Percentiles rank a stretch among this genome's conserved stretches.
phyloP scores from a whole-genome alignment of 2,329 filamentous ascomycete species.

The Rosellinia necatrix region DNA sequence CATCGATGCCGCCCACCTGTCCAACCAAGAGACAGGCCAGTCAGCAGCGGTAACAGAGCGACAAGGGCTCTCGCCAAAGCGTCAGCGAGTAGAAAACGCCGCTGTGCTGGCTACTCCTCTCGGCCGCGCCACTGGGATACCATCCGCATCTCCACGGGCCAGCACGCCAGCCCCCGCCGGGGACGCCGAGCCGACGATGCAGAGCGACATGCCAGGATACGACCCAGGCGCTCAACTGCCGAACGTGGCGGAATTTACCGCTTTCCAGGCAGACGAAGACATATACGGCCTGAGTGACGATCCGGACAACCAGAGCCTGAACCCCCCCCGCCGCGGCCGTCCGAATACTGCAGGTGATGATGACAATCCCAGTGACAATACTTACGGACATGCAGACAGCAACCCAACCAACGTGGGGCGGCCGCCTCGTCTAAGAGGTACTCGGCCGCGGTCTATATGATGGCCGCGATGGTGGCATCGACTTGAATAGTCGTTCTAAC shows the following conservation, averaged over 20 bases:
- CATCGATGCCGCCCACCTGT: not conserved
- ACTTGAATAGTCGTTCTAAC: not conserved
- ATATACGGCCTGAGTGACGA: too few relatives aligned
- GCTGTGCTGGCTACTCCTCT: not conserved
- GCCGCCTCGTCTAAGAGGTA: too few relatives aligned
- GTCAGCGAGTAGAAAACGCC: not conserved
- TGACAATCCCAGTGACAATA: too few relatives aligned
- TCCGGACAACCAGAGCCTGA: too few relatives aligned
- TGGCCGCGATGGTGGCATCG: not conserved
- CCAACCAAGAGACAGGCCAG: not conserved
- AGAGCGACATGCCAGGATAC: not conserved
- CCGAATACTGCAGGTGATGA: too few relatives aligned
- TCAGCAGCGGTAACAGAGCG: not conserved
- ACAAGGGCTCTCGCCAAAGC: slow-evolving; percentile 2
- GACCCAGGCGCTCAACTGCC: too few relatives aligned
- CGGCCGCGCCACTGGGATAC: not conserved
- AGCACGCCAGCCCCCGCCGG: not conserved
- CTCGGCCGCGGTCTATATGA: too few relatives aligned
- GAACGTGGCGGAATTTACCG: too few relatives aligned
- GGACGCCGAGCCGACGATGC: not conserved
- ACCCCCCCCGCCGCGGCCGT: too few relatives aligned
- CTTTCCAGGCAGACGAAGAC: too few relatives aligned
- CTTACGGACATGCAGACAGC: too few relatives aligned
- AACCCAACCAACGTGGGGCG: too few relatives aligned
- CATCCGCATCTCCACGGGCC: not conserved